These are phyloP conservation scores for Puccinia polysora DNA, from an alignment of 1,284 basidiomycete genomes.

Conservation along the genomic window DNA sequence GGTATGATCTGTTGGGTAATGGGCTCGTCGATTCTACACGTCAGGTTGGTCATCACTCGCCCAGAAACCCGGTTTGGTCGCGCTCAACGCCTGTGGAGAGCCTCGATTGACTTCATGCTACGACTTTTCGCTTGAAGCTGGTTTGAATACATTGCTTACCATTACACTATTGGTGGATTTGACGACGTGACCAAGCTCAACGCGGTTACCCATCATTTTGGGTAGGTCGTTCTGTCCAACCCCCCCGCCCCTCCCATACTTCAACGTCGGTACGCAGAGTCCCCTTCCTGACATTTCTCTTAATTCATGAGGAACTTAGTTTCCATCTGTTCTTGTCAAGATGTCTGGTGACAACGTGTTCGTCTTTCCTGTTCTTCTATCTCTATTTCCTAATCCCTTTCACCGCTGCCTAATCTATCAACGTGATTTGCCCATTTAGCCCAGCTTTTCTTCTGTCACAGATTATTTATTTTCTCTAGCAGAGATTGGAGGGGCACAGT, in stretches of 20 bases:
- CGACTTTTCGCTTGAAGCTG: neutral
- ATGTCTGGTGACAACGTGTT: constrained; percentile 23
- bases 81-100: neutral
- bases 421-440: neutral
- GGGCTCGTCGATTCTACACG: constrained; percentile 23
- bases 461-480: constrained; percentile 25
- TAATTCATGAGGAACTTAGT: neutral
- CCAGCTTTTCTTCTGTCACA: constrained; percentile 29
- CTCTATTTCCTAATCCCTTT: neutral
- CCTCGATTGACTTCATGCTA: neutral
- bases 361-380: neutral
- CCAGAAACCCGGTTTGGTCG: neutral
- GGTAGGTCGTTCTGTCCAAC: neutral
- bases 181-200: constrained; percentile 6
- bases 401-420: neutral
- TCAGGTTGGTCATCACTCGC: neutral
- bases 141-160: constrained; percentile 35
- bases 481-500: constrained; percentile 25
- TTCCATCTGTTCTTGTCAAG: constrained; percentile 17
- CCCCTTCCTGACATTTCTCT: neutral
- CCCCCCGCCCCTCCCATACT: neutral
- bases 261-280: neutral
- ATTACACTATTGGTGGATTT: constrained; percentile 32
- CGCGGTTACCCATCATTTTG: constrained; percentile 17
- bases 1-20: constrained; percentile 12